phyloP scores from a whole-genome alignment of 176 grass and related monocot genomes.

The Elaeis guineensis region DNA sequence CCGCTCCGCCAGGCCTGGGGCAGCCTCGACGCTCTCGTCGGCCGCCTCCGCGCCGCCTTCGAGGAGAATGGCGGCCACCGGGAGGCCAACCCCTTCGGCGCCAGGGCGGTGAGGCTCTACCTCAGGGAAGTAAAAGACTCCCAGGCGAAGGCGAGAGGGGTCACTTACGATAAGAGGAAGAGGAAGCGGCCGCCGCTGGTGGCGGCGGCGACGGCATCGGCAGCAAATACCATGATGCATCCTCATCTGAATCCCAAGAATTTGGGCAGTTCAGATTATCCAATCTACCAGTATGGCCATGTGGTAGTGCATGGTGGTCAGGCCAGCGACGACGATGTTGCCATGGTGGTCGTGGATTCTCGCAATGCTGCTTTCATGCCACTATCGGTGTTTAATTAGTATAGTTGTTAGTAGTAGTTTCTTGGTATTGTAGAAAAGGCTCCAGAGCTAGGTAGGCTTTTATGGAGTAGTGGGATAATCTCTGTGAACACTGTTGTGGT shows the following conservation, averaged over 20 bases:
- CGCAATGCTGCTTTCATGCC: not conserved
- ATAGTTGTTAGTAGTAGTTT: not conserved
- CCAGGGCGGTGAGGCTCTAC: slow-evolving; percentile 1
- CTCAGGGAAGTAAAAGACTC: slow-evolving; percentile 10
- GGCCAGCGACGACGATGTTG: no score
- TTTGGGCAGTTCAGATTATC: not conserved
- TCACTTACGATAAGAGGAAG: slow-evolving; percentile 10
- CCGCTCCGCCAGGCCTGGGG: slow-evolving; percentile 17
- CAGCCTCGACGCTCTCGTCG: slow-evolving; percentile 16
- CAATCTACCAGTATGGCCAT: not conserved
- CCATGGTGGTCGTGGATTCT: not conserved
- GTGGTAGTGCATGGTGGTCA: no score
- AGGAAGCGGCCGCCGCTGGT: not conserved
- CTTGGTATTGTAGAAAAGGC: not conserved
- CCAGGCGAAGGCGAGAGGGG: slow-evolving; percentile 7
- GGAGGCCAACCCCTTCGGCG: slow-evolving; percentile 15
- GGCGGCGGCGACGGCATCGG: not conserved
- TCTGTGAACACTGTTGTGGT: no score
- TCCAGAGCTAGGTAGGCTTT: not conserved
- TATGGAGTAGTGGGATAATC: not conserved
- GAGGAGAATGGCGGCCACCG: slow-evolving; percentile 12
- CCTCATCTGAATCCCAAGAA: not conserved
- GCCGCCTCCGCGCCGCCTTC: slow-evolving; percentile 15
- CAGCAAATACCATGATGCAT: not conserved
- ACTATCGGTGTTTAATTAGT: not conserved